Evolutionary conservation across 257 asterid species (phyloP).

Genomic region (Buddleja alternifolia): DNA sequence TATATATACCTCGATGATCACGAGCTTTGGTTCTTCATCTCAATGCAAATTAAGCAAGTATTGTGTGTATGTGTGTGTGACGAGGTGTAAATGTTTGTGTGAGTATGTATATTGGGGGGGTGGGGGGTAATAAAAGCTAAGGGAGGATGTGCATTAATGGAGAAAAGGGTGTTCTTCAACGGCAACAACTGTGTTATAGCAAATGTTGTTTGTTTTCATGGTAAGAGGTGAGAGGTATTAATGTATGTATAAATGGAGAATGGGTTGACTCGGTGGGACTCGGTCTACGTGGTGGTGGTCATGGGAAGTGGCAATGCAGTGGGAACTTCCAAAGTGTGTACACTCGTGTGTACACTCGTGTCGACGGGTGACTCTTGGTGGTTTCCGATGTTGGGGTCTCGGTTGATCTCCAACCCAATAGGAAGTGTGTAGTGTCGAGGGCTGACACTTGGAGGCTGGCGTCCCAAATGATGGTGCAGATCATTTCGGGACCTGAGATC

Average conservation of each 20-base stretch:
- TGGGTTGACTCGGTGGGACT: not conserved
- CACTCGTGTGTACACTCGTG: too few relatives aligned
- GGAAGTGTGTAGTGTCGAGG: too few relatives aligned
- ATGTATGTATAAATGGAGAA: conserved; percentile 1
- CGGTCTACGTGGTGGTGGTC: not conserved
- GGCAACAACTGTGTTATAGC: conserved; percentile 30
- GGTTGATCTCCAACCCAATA: too few relatives aligned
- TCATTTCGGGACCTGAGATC: too few relatives aligned
- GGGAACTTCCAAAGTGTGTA: too few relatives aligned
- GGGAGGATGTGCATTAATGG: conserved; percentile 33
- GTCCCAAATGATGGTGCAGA: too few relatives aligned
- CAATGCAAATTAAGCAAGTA: conserved; percentile 18
- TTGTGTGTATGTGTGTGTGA: not conserved
- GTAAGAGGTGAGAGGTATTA: conserved; percentile 20
- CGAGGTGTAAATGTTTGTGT: not conserved
- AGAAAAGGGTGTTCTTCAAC: conserved; percentile 29
- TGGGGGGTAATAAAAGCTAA: conserved; percentile 16
- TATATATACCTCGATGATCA: conserved; percentile 41
- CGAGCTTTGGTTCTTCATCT: conserved; percentile 31
- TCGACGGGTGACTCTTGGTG: too few relatives aligned
- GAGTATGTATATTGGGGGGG: not conserved
- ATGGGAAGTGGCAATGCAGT: not conserved
- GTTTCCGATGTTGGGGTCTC: too few relatives aligned
- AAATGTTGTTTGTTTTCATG: conserved; percentile 27
- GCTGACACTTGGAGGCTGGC: too few relatives aligned